Evolutionary conservation across 495 filamentous ascomycete species (phyloP).

Genomic region (Immersiella caudata): DNA sequence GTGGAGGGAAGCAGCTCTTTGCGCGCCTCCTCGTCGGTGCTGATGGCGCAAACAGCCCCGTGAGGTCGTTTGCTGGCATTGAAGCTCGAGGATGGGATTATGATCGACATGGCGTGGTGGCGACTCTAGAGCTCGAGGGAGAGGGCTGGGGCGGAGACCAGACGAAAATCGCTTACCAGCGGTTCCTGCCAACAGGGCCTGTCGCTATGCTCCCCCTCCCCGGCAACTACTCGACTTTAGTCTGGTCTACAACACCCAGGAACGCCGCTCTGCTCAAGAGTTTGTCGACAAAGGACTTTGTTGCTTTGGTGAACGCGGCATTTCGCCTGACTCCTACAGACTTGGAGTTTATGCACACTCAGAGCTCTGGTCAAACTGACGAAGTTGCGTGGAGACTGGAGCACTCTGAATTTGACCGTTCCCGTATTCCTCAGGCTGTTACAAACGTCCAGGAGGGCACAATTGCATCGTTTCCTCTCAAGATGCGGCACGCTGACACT

Average conservation of each 20-base stretch:
- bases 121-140: constrained; percentile 74
- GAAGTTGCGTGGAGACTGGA: constrained; percentile 82
- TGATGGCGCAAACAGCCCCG: constrained; percentile 92
- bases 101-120: constrained; percentile 84
- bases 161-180: constrained; percentile 82
- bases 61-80: constrained; percentile 87
- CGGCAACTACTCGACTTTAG: constrained; percentile 76
- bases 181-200: constrained; percentile 90
- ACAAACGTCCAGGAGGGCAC: constrained; percentile 73
- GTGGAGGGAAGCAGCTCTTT: constrained; percentile 62
- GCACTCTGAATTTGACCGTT: constrained; percentile 59
- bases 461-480: constrained; percentile 88
- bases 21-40: constrained; percentile 89
- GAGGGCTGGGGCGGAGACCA: constrained; percentile 55
- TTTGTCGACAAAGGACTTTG: constrained; percentile 69
- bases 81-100: constrained; percentile 91
- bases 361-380: constrained; percentile 62
- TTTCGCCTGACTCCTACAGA: constrained; percentile 83
- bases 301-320: constrained; percentile 88
- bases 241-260: constrained; percentile 87
- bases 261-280: constrained; percentile 80
- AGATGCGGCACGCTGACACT: constrained; percentile 85
- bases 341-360: constrained; percentile 74
- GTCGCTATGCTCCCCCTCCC: constrained; percentile 90
- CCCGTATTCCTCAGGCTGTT: constrained; percentile 53